phyloP scores from a whole-genome alignment of 2,329 filamentous ascomycete species.

The Keithomyces neogunnii region DNA sequence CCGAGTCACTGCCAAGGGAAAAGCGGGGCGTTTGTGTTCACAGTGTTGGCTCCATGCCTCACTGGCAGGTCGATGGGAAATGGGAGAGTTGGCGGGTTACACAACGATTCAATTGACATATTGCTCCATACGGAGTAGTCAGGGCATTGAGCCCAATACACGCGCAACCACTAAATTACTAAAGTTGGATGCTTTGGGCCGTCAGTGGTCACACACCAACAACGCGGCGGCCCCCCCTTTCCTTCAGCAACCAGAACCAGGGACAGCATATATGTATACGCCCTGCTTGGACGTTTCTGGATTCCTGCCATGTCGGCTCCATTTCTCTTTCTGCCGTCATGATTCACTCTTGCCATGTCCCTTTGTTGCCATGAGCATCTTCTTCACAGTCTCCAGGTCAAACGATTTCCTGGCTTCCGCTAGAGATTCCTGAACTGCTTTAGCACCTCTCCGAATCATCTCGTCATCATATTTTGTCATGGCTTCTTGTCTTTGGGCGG shows the following conservation, averaged over 20 bases:
- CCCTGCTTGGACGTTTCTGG: too few relatives aligned
- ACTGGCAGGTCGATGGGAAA: neutral
- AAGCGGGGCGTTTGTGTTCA: neutral
- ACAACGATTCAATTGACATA: neutral
- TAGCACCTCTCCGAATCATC: constrained; percentile 22
- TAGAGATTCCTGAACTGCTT: constrained; percentile 25
- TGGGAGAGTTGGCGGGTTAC: neutral
- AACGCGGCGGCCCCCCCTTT: too few relatives aligned
- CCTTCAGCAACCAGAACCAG: too few relatives aligned
- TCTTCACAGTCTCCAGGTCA: constrained; percentile 16
- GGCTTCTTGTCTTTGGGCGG: constrained; percentile 8
- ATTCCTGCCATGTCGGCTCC: too few relatives aligned
- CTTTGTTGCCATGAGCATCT: constrained; percentile 24
- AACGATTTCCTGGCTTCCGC: constrained; percentile 23
- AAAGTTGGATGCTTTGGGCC: too few relatives aligned
- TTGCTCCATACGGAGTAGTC: too few relatives aligned
- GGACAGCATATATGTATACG: too few relatives aligned
- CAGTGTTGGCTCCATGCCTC: neutral
- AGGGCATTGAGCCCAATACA: too few relatives aligned
- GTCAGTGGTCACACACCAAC: too few relatives aligned
- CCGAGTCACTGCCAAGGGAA: neutral
- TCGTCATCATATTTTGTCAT: constrained; percentile 23
- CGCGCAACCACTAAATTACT: too few relatives aligned
- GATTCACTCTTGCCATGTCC: constrained; percentile 15
- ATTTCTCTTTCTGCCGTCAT: neutral